These are phyloP conservation scores for Rhodotorula sp. DNA, from an alignment of 1,284 basidiomycete genomes.

Conservation along the genomic window DNA sequence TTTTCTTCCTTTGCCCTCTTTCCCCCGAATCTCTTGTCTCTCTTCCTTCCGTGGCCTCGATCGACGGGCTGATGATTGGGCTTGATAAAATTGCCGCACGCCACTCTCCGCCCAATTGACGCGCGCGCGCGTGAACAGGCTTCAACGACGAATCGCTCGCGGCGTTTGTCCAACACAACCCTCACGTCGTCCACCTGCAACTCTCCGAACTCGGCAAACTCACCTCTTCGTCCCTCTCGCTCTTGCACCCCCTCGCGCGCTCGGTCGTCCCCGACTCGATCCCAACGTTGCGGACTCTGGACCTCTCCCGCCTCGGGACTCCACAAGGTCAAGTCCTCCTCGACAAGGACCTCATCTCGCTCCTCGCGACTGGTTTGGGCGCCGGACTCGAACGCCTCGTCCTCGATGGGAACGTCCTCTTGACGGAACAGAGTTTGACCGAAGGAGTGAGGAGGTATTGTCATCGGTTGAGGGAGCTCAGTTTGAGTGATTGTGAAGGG, in stretches of 20 bases:
- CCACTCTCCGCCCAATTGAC: no score
- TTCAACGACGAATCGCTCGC: slow-evolving; percentile 73
- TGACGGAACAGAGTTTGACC: slow-evolving; percentile 61
- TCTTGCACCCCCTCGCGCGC: slow-evolving; percentile 40
- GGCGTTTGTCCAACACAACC: slow-evolving; percentile 63
- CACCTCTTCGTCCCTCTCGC: slow-evolving; percentile 55
- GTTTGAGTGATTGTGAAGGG: slow-evolving; percentile 60
- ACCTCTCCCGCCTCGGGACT: slow-evolving; percentile 60
- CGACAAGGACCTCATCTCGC: slow-evolving; percentile 60
- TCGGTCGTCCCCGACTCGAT: not conserved
- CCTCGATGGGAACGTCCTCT: slow-evolving; percentile 54
- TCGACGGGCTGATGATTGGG: no score
- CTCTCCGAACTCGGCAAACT: slow-evolving; percentile 77
- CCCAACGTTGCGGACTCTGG: slow-evolving; percentile 56
- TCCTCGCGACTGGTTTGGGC: slow-evolving; percentile 59
- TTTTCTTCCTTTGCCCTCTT: not conserved
- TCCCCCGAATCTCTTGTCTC: not conserved
- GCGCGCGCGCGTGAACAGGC: slow-evolving; percentile 50
- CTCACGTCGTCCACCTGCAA: slow-evolving; percentile 65
- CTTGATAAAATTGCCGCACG: no score
- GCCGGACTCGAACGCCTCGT: slow-evolving; percentile 57
- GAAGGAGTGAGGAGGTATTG: slow-evolving; percentile 63
- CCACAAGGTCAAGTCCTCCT: slow-evolving; percentile 49
- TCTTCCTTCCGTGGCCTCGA: not conserved
- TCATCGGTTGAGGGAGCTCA: slow-evolving; percentile 58